These are phyloP conservation scores for Pythium periplocum DNA, from an alignment of 352 stramenopile species.

Conservation along the genomic window DNA sequence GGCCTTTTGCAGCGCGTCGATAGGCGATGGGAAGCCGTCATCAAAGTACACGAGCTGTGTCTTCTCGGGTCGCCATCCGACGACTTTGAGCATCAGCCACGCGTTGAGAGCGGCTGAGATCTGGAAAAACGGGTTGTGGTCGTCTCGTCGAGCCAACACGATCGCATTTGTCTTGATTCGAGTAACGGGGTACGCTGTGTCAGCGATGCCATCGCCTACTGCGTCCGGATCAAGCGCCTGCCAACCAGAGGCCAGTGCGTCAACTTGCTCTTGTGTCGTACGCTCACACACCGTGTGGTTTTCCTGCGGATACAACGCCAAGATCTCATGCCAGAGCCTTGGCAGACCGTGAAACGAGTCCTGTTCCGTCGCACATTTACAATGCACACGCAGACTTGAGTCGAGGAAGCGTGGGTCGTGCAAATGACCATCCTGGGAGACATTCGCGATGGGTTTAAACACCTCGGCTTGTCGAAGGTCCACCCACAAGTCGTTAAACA, in stretches of 20 bases:
- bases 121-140: conserved; percentile 36
- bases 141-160: conserved; percentile 23
- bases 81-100: conserved; percentile 18
- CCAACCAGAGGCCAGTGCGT: too few species aligned
- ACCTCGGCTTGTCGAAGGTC: conserved; percentile 32
- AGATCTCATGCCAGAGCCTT: too few species aligned
- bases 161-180: conserved; percentile 15
- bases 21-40: conserved; percentile 17
- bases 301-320: too few species aligned
- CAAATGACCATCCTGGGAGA: conserved; percentile 22
- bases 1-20: conserved; percentile 18
- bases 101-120: conserved; percentile 22
- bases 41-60: conserved; percentile 25
- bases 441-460: conserved; percentile 17
- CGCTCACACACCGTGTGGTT: too few species aligned
- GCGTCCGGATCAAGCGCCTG: too few species aligned
- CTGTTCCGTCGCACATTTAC: conserved; percentile 3
- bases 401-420: conserved; percentile 34
- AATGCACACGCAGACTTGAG: conserved; percentile 11
- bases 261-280: too few species aligned
- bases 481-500: conserved; percentile 43
- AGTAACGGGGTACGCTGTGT: not conserved
- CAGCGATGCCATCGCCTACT: too few species aligned
- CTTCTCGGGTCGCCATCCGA: conserved; percentile 7
- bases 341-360: too few species aligned